Evolutionary conservation across 352 stramenopile genomes (phyloP), one percentile per base, ranked within the genome.

Genomic region (Globisporangium echinulatum): DNA sequence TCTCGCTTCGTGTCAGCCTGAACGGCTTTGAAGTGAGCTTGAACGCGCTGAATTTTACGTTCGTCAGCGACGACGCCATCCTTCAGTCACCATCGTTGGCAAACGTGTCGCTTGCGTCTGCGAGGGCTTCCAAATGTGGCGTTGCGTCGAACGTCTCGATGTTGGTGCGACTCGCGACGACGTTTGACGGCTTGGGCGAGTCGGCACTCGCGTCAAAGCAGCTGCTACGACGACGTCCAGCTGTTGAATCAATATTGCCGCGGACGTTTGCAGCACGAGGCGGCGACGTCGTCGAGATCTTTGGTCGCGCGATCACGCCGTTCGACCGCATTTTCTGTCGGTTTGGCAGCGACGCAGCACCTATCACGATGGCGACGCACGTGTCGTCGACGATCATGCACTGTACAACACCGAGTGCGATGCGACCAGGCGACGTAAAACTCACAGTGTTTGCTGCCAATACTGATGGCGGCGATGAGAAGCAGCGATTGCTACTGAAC

Each of bases 11-110:
- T 37, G 43, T 85, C 9, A 71, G 59, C 39, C 63, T 85, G 10
- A 85, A 85, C 43, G 67, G 67, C 11, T 61, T 80, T 25, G 75
- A 82, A 64, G 15, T 52, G 4, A 79, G 66, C 55, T 11, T 39
- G 3, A 71, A 75, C 46, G 57, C 50, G 5, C 14, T 82, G 39
- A 40, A 58, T 6, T 53, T 80, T 17, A 43, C 60, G 3, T 60
- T 78, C 25, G 25, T 33, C 25, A 33, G 25, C 25, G 25, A 33
- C 25, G 25, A 33, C 2, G 25, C 25, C 25, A 33, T 33, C 25
- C 25, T 3, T 33, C 25, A 33, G 25, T 33, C 25, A 33, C 25
- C 25, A 33, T 33, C 25, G 25, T 3, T 33, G 25, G 25, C 25
- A 33, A 33, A 33, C 25, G 25, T 33, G 25, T 33, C 25, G 25